A percentile compares a stretch with the other conserved stretches of the same genome.
Evolutionary conservation across 345 rosid genomes (phyloP).

Genomic region (thale cress (Arabidopsis thaliana)): DNA sequence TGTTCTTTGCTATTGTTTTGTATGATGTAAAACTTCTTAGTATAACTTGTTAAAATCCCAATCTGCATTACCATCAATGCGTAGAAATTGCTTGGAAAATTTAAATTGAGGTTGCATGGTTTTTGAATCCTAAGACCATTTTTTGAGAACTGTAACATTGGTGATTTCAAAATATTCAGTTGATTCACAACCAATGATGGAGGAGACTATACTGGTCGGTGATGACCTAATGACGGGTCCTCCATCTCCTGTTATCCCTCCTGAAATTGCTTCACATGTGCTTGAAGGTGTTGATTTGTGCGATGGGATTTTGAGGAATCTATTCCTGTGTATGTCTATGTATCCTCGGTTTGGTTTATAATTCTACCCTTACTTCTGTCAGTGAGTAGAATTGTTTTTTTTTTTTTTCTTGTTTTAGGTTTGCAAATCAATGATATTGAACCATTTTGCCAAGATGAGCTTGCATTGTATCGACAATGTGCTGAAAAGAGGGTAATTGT

Average conservation of each 20-base stretch:
- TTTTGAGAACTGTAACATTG: not conserved
- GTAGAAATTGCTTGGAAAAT: not conserved
- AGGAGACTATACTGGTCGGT: slow-evolving; percentile 92
- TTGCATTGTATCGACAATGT: slow-evolving; percentile 77
- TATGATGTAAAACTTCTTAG: not conserved
- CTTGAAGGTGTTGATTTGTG: slow-evolving; percentile 87
- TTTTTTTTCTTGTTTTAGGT: slow-evolving; percentile 48
- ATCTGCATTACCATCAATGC: not conserved
- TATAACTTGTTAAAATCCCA: not conserved
- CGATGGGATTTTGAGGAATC: slow-evolving; percentile 80
- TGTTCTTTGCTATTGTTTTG: not conserved
- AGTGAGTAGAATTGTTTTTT: not conserved
- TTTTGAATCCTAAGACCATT: not conserved
- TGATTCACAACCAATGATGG: slow-evolving; percentile 92
- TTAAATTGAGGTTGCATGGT: slow-evolving; percentile 13
- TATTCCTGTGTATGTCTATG: slow-evolving; percentile 78
- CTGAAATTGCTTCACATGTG: slow-evolving; percentile 89
- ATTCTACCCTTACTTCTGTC: too few relatives aligned
- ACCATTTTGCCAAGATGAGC: slow-evolving; percentile 95
- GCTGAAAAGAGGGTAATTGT: slow-evolving; percentile 75
- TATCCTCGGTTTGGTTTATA: not conserved
- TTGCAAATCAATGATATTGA: slow-evolving; percentile 90
- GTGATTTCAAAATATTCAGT: slow-evolving; percentile 52
- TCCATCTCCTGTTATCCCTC: slow-evolving; percentile 86
- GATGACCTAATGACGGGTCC: slow-evolving; percentile 96